Evolutionary conservation across 371 early-diverging fungal genomes (phyloP), one percentile per base, ranked within the genome.

Genomic region (Mortierella sp.): DNA sequence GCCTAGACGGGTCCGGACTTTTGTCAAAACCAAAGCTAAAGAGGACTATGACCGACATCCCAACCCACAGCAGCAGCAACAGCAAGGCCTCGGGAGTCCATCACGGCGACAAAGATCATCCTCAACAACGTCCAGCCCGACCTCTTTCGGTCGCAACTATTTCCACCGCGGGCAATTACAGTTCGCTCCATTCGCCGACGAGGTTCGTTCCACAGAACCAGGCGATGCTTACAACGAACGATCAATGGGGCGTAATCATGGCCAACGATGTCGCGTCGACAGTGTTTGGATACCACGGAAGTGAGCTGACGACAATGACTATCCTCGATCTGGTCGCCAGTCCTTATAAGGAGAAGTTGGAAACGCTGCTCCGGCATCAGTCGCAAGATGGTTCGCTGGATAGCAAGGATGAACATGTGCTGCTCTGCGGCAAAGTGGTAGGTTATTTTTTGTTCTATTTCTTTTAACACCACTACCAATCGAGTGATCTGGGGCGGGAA

Each of bases 381-480:
- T 66, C 72, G 47, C 71, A 82, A 55, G 82, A 82, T 12, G 60
- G 30, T 14, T 57, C 61, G 58, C 7, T 57, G 37, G 65, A 71
- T 47, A 60, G 57, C 68, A 62, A 60, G 52, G 76, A 81, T 52
- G 74, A 85, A 48, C 74, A 72, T 64, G 88, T 87, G 30, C 74
- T 91, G 48, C 87, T 89, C 59, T 89, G 90, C 60, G 91, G 90
- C 56, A 87, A 88, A 75, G 88, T 91, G 83, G 91, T 91, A 84
- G 56, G 84, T 83, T 57, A 14, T 30, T 16, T 23, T 46, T 26
- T 59, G 4, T 11, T n/a, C 45, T 3, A 4, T 23, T 23, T 7
- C 21, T 11, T 53, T 53, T 23, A 19, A 12, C 23, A 53, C 53
- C 1, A 19, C 50, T 14, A 16, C 50, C 50, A n/a, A n/a, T n/a